Conservation (phyloP, 2,329 filamentous ascomycete genomes). For the Neurospora sp. region DNA sequence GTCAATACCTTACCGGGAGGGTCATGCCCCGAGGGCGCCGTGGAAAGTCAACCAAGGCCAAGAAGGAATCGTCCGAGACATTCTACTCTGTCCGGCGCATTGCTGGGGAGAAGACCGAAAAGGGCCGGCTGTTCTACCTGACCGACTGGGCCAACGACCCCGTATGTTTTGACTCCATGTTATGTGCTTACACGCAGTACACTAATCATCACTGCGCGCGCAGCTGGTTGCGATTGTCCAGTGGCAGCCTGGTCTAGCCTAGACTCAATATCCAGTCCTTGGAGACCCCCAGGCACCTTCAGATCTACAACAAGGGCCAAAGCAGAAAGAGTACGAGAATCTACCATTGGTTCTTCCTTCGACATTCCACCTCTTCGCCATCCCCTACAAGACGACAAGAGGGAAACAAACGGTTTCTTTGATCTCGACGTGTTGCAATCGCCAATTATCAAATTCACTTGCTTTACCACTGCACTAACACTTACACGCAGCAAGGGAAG, state of each 20-base stretch:
- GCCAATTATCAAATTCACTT: not conserved
- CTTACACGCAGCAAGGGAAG: not conserved
- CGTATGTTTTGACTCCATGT: not conserved
- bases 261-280: too few species aligned
- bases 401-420: not conserved
- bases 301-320: too few species aligned
- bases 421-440: not conserved
- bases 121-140: slow-evolving; percentile 31
- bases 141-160: slow-evolving; percentile 47
- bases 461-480: not conserved
- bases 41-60: not conserved
- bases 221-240: too few species aligned
- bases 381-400: not conserved
- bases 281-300: too few species aligned
- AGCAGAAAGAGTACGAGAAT: too few species aligned
- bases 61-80: not conserved
- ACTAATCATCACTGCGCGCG: not conserved
- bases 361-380: not conserved
- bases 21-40: not conserved
- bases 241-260: too few species aligned
- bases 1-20: too few species aligned
- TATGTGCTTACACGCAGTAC: not conserved
- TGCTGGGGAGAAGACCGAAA: slow-evolving; percentile 24
- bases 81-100: slow-evolving; percentile 27
- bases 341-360: too few species aligned